A percentile compares a stretch with the other conserved stretches of the same genome.
Conservation (phyloP, 148 eudicot species). For the Vaccinium darrowii region DNA sequence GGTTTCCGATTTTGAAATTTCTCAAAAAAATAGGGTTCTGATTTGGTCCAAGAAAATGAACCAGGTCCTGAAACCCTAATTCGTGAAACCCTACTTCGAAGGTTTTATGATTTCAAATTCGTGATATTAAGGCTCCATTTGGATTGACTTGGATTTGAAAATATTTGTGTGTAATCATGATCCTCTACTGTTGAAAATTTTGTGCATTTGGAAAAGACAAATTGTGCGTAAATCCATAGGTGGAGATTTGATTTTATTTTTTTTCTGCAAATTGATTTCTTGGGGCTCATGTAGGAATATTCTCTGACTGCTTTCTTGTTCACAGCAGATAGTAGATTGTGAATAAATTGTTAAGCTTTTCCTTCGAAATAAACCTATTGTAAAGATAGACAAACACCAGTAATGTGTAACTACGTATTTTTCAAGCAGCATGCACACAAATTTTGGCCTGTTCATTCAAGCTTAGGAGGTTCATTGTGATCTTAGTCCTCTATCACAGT, state of each 20-base stretch:
- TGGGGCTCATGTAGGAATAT: conserved; percentile 10
- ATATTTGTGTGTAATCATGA: not conserved
- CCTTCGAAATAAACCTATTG: not conserved
- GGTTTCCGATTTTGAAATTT: too few relatives aligned
- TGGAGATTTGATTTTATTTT: not conserved
- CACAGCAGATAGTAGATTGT: not conserved
- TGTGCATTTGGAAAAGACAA: not conserved
- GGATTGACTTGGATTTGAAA: too few relatives aligned
- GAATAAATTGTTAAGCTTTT: not conserved
- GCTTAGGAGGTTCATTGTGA: not conserved
- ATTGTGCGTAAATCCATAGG: not conserved
- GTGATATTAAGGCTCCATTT: too few relatives aligned
- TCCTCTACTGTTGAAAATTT: not conserved
- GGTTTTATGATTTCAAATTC: too few relatives aligned
- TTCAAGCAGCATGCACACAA: not conserved
- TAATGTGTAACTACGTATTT: not conserved
- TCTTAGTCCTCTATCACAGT: not conserved
- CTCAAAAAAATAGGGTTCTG: too few relatives aligned
- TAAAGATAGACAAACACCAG: not conserved
- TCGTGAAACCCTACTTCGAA: too few relatives aligned
- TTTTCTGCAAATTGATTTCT: not conserved
- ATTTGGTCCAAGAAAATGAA: too few relatives aligned
- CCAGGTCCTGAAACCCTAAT: too few relatives aligned
- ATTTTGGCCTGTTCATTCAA: not conserved
- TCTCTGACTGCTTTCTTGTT: not conserved